These are phyloP conservation scores for Isochrysis galbana DNA, from an alignment of 78 protist species.

Conservation along the genomic window DNA sequence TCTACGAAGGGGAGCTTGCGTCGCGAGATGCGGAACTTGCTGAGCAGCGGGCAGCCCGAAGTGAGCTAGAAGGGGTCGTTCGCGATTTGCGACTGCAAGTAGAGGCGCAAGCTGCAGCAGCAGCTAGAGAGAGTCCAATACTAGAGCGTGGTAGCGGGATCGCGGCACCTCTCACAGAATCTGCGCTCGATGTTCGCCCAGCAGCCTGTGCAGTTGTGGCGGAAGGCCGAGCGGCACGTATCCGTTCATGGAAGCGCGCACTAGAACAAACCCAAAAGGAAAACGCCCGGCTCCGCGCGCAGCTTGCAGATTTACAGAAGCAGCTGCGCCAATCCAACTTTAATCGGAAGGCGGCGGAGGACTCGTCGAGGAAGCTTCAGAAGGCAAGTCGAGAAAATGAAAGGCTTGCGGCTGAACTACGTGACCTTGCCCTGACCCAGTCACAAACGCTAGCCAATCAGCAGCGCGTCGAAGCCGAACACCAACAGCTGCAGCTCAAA, in stretches of 20 bases:
- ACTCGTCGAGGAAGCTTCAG: background rate
- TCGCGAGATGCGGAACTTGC: background rate
- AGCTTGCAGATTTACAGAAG: background rate
- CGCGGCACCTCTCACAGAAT: background rate
- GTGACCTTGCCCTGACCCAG: background rate
- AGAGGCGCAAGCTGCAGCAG: background rate
- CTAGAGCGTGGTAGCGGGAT: too few species aligned
- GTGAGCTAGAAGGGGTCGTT: background rate
- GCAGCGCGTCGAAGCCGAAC: background rate
- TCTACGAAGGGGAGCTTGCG: background rate
- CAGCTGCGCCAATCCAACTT: background rate
- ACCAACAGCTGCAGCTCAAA: too few species aligned
- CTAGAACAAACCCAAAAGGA: background rate
- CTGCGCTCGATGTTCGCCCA: background rate
- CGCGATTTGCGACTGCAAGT: background rate
- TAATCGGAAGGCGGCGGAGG: background rate
- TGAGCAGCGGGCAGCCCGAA: background rate
- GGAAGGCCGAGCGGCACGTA: background rate
- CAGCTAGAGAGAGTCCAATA: too few species aligned
- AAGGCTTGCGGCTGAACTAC: background rate
- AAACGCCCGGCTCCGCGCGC: background rate
- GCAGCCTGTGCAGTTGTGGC: background rate
- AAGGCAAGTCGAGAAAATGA: background rate
- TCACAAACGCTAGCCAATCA: background rate
- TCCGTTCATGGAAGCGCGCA: background rate